These are phyloP conservation scores for Tulasnella sp. DNA, from an alignment of 768 basidiomycete species.

Conservation along the genomic window DNA sequence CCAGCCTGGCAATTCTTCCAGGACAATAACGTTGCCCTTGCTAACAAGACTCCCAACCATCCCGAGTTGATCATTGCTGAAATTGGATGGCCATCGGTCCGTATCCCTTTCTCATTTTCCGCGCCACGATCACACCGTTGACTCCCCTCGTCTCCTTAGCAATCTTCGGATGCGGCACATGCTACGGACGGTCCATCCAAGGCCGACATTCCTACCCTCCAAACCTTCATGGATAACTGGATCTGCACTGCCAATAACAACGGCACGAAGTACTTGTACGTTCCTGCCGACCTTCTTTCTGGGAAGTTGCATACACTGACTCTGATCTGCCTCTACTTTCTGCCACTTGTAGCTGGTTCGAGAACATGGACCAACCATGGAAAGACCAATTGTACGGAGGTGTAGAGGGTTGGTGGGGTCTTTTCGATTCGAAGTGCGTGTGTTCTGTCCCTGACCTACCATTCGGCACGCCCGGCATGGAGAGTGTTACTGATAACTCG, in stretches of 20 bases:
- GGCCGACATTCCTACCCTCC: conserved; percentile 38
- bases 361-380: conserved; percentile 73
- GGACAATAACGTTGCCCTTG: conserved; percentile 45
- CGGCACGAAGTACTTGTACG: conserved; percentile 77
- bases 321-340: background rate
- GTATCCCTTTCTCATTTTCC: conserved; percentile 18
- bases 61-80: conserved; percentile 88
- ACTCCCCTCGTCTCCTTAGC: conserved; percentile 26
- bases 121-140: background rate
- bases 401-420: conserved; percentile 63
- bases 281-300: conserved; percentile 24
- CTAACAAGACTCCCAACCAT: conserved; percentile 47
- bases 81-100: conserved; percentile 75
- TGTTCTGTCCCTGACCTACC: background rate
- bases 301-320: background rate
- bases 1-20: conserved; percentile 55
- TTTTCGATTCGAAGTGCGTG: conserved; percentile 32
- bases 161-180: conserved; percentile 45
- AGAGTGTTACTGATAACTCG: too few species aligned
- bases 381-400: conserved; percentile 66
- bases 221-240: conserved; percentile 77
- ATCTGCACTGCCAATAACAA: conserved; percentile 78
- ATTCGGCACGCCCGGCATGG: conserved; percentile 29
- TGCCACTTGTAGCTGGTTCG: conserved; percentile 20
- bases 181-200: conserved; percentile 54